Evolutionary conservation across 176 grass and related monocot genomes (phyloP).

Genomic region (Eremochloa ophiuroides): DNA sequence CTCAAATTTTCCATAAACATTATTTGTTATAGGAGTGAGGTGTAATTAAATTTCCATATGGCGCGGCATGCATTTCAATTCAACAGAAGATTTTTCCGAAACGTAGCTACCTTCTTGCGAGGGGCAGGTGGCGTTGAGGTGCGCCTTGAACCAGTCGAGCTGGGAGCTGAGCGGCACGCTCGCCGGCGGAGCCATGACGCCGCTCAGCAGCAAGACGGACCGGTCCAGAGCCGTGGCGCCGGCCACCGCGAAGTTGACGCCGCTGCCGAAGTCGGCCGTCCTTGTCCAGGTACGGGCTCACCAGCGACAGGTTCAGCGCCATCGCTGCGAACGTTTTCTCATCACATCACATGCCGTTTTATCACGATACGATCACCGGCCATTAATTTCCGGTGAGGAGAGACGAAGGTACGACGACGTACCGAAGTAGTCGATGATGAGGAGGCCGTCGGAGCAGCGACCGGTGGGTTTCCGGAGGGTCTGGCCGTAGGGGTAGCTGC

Average conservation of each 20-base stretch:
- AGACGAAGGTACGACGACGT: not conserved
- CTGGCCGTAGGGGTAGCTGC: conserved; percentile 75
- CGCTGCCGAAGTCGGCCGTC: conserved; percentile 50
- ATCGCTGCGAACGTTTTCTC: conserved; percentile 45
- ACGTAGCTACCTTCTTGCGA: conserved; percentile 33
- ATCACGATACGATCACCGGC: too few species aligned
- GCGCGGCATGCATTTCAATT: not conserved
- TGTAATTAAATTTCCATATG: not conserved
- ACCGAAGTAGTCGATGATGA: conserved; percentile 96
- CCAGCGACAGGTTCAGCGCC: conserved; percentile 60
- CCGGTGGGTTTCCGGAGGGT: conserved; percentile 61
- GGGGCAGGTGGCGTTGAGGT: conserved; percentile 71
- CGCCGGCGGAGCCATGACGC: conserved; percentile 39
- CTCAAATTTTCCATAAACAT: not conserved
- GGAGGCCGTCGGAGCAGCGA: conserved; percentile 93
- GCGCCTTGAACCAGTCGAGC: conserved; percentile 70
- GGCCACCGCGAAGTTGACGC: conserved; percentile 90
- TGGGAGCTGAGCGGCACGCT: conserved; percentile 64
- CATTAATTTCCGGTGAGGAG: too few species aligned
- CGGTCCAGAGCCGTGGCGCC: conserved; percentile 76
- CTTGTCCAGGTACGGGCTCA: conserved; percentile 77
- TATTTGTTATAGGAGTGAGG: not conserved
- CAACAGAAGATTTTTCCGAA: not conserved
- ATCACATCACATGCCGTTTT: not conserved
- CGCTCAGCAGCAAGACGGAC: conserved; percentile 33